These are phyloP conservation scores for Blastocystis hominis DNA, from an alignment of 352 stramenopile species.

Conservation along the genomic window DNA sequence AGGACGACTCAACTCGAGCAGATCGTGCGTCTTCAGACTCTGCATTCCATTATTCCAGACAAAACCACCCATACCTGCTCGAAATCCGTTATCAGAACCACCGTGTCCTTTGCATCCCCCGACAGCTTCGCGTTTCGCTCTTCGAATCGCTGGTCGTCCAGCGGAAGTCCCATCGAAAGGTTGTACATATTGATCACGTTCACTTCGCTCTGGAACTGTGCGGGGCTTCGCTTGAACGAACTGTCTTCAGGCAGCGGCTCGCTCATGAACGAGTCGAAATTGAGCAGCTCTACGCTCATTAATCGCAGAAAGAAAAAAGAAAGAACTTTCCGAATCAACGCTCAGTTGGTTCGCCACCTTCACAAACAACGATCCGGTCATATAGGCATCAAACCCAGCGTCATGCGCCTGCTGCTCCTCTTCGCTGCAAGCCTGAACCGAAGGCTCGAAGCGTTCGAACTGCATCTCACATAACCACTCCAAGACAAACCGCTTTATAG, in stretches of 20 bases:
- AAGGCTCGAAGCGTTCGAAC: neutral
- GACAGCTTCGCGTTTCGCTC: neutral
- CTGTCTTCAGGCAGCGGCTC: neutral
- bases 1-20: neutral
- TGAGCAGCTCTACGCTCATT: neutral
- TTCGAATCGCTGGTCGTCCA: neutral
- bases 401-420: neutral
- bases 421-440: neutral
- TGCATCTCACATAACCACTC: neutral
- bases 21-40: neutral
- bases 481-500: neutral
- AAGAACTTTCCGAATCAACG: neutral
- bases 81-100: constrained; percentile 18
- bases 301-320: neutral
- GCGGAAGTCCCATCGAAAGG: neutral
- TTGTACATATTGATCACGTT: constrained; percentile 44
- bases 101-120: neutral
- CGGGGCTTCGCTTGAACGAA: neutral
- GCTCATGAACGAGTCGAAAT: constrained; percentile 3
- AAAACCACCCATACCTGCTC: neutral
- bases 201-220: constrained; percentile 34
- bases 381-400: constrained; percentile 30
- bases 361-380: constrained; percentile 12
- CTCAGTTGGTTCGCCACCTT: neutral
- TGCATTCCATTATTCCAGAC: neutral